These are phyloP conservation scores for Claviceps capensis DNA, from an alignment of 2,329 filamentous ascomycete genomes.

Conservation along the genomic window DNA sequence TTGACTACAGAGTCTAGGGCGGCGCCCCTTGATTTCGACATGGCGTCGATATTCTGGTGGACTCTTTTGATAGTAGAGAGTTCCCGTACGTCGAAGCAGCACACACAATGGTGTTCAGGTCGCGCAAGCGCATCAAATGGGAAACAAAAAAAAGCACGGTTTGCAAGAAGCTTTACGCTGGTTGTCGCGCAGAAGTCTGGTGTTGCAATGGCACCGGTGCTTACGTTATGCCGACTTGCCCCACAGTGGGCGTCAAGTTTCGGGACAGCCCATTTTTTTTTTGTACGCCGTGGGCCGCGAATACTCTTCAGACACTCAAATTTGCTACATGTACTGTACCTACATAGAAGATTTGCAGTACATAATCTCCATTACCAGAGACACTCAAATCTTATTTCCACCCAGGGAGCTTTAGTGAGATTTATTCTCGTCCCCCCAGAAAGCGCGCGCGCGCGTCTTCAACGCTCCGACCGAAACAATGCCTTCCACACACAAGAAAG, in stretches of 20 bases:
- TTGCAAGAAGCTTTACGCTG: neutral
- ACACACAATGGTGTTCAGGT: neutral
- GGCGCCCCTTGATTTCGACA: slow-evolving; percentile 37
- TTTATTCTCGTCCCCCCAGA: neutral
- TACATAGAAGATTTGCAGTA: neutral
- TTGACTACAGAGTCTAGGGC: slow-evolving; percentile 70
- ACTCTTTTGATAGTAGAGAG: slow-evolving; percentile 6
- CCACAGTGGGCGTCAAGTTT: neutral
- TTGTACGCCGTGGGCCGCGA: neutral
- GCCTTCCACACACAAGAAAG: slow-evolving; percentile 80
- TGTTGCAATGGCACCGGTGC: neutral
- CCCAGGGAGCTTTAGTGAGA: neutral
- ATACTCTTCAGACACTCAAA: neutral
- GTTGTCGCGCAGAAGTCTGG: neutral
- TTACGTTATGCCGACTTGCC: neutral
- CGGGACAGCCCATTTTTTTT: slow-evolving; percentile 1
- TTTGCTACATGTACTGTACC: neutral
- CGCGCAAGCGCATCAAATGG: neutral
- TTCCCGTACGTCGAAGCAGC: neutral
- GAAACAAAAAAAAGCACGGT: neutral
- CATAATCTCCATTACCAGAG: neutral
- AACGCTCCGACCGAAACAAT: slow-evolving; percentile 29
- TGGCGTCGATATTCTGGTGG: slow-evolving; percentile 16
- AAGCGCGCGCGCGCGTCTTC: neutral
- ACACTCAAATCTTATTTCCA: neutral